Evolutionary conservation across 1,284 basidiomycete species (phyloP), one percentile per base, ranked within the genome.

Genomic region (Agaricales sp.): DNA sequence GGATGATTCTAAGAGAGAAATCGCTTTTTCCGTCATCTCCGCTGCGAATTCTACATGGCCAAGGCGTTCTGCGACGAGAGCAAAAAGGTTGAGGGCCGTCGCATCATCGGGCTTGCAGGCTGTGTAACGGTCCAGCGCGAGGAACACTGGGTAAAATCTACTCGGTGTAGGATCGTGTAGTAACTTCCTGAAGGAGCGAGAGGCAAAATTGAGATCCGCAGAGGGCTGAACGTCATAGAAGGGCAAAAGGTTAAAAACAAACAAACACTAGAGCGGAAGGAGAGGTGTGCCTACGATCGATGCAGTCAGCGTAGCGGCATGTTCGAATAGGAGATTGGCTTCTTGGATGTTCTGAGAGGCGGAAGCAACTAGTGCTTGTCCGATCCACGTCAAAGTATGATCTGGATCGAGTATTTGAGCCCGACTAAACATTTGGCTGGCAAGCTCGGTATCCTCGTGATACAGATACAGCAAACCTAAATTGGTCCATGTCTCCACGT

Each of bases 361-460:
- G 13, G 75, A 74, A 14, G 92, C 92, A 18, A 97, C 73, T 38
- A 96, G 66, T 3, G 85, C 92, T 62, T 95, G 93, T 0, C 94
- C 96, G 13, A 96, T 75, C 96, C 96, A 99, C n/a, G 92, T 84
- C 22, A 82, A 63, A 0, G 87, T 77, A 65, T 84, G 87, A 59
- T 98, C 95, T 2, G 96, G 92, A 67, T 98, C 92, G 18, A 94
- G 72, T 11, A 85, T 85, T 62, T 98, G 95, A 13, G 94, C 90
- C 54, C 84, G 84, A 57, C 86, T 77, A 58, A 99, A 82, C 1
- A 88, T 83, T 60, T 94, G 82, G 55, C 88, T 88, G 0, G 94
- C 92, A 24, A 99, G 70, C 51, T 92, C 87, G 0, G 74, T 59
- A 62, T 99, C 95, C 22, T 77, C 73, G 55, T 94, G 75, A 49